Evolutionary conservation across 1,284 basidiomycete species (phyloP), one percentile per base, ranked within the genome.

Genomic region (Tranzscheliella williamsii): DNA sequence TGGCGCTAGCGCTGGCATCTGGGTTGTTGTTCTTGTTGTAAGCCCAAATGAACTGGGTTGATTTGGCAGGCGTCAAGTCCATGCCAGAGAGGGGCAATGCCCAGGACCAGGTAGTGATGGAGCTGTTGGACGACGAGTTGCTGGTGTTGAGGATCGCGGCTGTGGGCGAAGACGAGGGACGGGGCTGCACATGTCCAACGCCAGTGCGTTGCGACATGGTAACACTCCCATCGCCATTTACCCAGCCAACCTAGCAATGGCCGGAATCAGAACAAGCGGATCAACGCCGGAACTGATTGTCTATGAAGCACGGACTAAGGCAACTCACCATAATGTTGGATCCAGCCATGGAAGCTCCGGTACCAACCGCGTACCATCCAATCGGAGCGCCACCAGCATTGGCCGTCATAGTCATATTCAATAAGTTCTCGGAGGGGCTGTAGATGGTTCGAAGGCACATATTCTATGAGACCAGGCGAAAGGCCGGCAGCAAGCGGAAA

Each of bases 161-260:
- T 24, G 41, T 22, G 15, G 62, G 49, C 0, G 29, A 38, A 51
- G 76, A 79, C 15, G 76, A 43, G 34, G 81, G 82, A 17, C 71
- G 81, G 2, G 86, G 86, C 79, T 81, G 79, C 0, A 78, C 70
- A 20, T 65, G 61, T 7, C 61, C 61, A 40, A 84, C 47, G 0
- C 86, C 82, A 0, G 86, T 83, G 24, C 86, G 81, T 69, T 87
- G 86, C 12, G 84, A 85, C 23, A 87, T 75, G 9, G 84, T 85
- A 33, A 85, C 79, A 2, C 80, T 76, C 7, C 82, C 82, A 54
- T 84, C 81, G 11, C 75, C 72, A 65, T 85, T 85, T 6, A 82
- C 78, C 86, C 86, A 87, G 76, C 84, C 82, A 35, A 87, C 83
- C 64, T 67, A 47, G n/a, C n/a, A 13, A 12, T 13, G 29, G 16